Evolutionary conservation across 2,329 filamentous ascomycete species (phyloP).

Genomic region (Fusarium hainanense): DNA sequence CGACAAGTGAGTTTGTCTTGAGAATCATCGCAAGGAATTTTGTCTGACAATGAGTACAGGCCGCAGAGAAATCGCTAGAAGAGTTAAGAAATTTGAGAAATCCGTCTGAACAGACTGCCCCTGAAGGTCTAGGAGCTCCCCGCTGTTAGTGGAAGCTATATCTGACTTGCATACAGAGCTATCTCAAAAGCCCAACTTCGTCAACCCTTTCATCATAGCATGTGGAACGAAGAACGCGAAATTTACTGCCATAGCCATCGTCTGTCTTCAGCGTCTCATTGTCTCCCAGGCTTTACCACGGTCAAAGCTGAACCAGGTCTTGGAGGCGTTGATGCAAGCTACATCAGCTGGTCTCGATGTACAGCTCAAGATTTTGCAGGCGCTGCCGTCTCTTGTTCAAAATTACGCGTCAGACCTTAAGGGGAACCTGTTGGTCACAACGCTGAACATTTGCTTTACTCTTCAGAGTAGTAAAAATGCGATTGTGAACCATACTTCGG

Average conservation of each 20-base stretch:
- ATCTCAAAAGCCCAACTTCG: conserved; percentile 81
- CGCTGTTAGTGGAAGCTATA: conserved; percentile 20
- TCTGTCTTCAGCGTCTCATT: conserved; percentile 89
- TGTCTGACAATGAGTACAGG: conserved; percentile 59
- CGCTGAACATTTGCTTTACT: conserved; percentile 90
- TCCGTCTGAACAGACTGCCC: conserved; percentile 53
- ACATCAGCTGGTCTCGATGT: conserved; percentile 85
- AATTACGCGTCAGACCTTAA: conserved; percentile 87
- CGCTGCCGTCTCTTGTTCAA: conserved; percentile 86
- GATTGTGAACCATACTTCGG: conserved; percentile 94
- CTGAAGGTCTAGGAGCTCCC: conserved; percentile 49
- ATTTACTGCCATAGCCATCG: conserved; percentile 86
- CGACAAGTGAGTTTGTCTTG: conserved; percentile 70
- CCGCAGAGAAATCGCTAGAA: conserved; percentile 91
- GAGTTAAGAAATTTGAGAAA: conserved; percentile 74
- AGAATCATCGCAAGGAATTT: background rate
- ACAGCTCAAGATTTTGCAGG: conserved; percentile 95
- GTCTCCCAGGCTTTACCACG: conserved; percentile 83
- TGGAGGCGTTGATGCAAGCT: conserved; percentile 88
- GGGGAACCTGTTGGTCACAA: conserved; percentile 82
- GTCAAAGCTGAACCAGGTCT: conserved; percentile 82
- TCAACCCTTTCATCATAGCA: conserved; percentile 93
- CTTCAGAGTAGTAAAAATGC: conserved; percentile 92
- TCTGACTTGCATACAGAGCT: conserved; percentile 71
- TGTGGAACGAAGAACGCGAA: conserved; percentile 91